These are phyloP conservation scores for Reticulascus tulasneorum DNA, from an alignment of 2,329 filamentous ascomycete species.

Conservation along the genomic window DNA sequence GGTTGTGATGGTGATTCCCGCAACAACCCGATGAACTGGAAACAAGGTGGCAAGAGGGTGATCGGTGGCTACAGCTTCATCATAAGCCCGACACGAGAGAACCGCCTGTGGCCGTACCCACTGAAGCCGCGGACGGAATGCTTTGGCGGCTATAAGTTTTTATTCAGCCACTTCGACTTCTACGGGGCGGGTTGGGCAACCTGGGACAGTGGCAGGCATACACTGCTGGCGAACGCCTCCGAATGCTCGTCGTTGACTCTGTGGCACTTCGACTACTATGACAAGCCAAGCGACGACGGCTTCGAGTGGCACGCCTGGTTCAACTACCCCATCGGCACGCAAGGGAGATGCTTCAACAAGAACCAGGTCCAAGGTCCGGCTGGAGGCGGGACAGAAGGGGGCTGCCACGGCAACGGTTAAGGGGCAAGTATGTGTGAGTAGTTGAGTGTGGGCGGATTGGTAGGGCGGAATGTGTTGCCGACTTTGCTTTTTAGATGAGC, in stretches of 20 bases:
- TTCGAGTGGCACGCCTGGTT: slow-evolving; percentile 20
- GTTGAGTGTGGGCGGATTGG: too few relatives aligned
- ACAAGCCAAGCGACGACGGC: slow-evolving; percentile 18
- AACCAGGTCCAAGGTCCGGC: too few relatives aligned
- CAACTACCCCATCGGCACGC: slow-evolving; percentile 17
- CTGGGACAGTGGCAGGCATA: slow-evolving; percentile 20
- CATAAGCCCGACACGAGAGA: slow-evolving; percentile 14
- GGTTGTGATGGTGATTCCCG: slow-evolving; percentile 22
- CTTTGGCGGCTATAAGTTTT: slow-evolving; percentile 17
- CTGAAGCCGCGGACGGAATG: slow-evolving; percentile 16
- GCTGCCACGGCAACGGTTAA: too few relatives aligned
- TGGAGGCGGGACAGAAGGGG: too few relatives aligned
- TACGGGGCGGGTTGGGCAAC: slow-evolving; percentile 20
- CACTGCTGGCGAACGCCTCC: slow-evolving; percentile 15
- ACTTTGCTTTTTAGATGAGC: too few relatives aligned
- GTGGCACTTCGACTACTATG: slow-evolving; percentile 23
- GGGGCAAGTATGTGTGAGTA: too few relatives aligned
- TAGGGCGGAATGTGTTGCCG: too few relatives aligned
- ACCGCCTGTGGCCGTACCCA: slow-evolving; percentile 20
- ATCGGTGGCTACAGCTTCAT: slow-evolving; percentile 21
- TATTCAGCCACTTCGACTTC: slow-evolving; percentile 17
- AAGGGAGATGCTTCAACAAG: slow-evolving; percentile 18
- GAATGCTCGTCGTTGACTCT: slow-evolving; percentile 15
- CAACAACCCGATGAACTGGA: slow-evolving; percentile 27
- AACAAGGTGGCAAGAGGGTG: slow-evolving; percentile 20